Evolutionary conservation across 495 filamentous ascomycete genomes (phyloP), one percentile per base, ranked within the genome.

Genomic region (Aspergillus olivimuriae): DNA sequence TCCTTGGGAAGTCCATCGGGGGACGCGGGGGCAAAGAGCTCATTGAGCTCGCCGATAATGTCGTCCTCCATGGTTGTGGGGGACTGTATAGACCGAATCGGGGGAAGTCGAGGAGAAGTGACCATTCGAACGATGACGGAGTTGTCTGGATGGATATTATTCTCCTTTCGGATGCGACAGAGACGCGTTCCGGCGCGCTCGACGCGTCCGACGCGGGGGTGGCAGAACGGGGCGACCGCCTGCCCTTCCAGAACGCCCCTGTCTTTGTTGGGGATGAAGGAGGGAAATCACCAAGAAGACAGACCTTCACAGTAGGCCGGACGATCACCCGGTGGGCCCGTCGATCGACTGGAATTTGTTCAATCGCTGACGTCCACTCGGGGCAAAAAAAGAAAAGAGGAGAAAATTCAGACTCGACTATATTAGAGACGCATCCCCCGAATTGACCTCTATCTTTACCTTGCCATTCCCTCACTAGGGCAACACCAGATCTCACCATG

Each of bases 1-100:
- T 94, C 87, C 41, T 81, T 69, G 34, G 82, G 73, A 8, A 90
- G 68, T 20, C 76, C 75, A 32, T 70, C 60, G 16, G 71, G 74
- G 16, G 72, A 69, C 14, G 75, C 61, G 26, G 63, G 55, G 2
- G 70, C 70, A 63, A 94, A 91, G 43, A 74, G 74, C 62, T 83
- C 77, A 50, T 83, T 82, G 55, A 91, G 69, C 63, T 89, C 83
- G 35, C 58, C 63, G 16, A 45, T 43, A 10, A 51, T 45, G 28
- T 57, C 57, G n/a, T 58, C 61, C 53, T 21, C 23, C 28, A 33
- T 22, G 40, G 20, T 28, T 19, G 12, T 11, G 18, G 24, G 28
- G 14, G 12, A 14, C n/a, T n/a, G n/a, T n/a, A n/a, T n/a, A n/a
- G n/a, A n/a, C n/a, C n/a, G n/a, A n/a, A n/a, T n/a, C n/a, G n/a